These are phyloP conservation scores for Citropsis articulata DNA, from an alignment of 345 rosid species.

Conservation along the genomic window DNA sequence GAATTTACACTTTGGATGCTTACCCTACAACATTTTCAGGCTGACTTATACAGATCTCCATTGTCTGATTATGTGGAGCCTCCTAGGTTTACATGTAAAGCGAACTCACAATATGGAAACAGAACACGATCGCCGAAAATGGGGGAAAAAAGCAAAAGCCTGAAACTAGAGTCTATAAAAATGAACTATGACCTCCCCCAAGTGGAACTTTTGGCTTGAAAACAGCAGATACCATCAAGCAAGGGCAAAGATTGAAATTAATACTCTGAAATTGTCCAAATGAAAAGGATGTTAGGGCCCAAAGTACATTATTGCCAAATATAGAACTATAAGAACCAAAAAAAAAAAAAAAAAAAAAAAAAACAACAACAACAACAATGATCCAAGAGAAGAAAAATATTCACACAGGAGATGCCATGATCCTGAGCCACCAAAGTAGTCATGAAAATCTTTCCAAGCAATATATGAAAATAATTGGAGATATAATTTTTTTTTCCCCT, in stretches of 20 bases:
- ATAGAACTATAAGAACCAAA: not conserved
- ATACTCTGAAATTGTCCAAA: constrained; percentile 50
- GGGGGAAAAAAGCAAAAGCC: not conserved
- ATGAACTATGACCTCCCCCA: constrained; percentile 75
- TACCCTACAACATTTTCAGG: not conserved
- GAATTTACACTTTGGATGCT: not conserved
- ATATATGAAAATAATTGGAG: not conserved
- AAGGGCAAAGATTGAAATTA: constrained; percentile 67
- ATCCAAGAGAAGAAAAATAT: not conserved
- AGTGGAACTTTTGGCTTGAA: constrained; percentile 84
- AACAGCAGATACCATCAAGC: constrained; percentile 43
- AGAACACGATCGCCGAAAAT: not conserved
- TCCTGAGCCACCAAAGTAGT: not conserved
- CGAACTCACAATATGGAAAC: constrained; percentile 6
- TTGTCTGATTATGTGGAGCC: not conserved
- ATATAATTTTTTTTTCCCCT: not conserved
- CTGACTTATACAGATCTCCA: not conserved
- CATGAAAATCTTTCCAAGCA: not conserved
- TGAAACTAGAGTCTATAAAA: constrained; percentile 31
- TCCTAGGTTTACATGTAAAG: not conserved
- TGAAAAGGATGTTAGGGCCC: not conserved
- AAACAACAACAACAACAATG: not conserved
- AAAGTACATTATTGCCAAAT: not conserved
- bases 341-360: too few relatives aligned
- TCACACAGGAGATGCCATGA: not conserved